Evolutionary conservation across 768 basidiomycete species (phyloP).

Genomic region (Chalciporus sphaerocephalus): DNA sequence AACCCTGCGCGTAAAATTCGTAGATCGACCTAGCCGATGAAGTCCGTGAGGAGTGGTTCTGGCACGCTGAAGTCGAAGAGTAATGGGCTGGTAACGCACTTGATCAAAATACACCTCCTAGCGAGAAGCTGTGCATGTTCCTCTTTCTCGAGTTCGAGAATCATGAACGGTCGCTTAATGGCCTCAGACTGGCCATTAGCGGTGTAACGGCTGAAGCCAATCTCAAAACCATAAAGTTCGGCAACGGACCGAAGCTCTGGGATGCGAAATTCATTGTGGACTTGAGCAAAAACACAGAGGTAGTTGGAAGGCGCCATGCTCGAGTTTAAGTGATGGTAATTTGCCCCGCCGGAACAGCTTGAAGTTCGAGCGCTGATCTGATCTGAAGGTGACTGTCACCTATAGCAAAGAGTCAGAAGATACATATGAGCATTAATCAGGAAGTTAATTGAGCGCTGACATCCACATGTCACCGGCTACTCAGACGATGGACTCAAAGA

Average conservation of each 20-base stretch:
- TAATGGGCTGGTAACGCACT: slow-evolving; percentile 49
- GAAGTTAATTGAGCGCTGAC: too few species aligned
- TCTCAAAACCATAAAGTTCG: slow-evolving; percentile 63
- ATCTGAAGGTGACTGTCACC: too few species aligned
- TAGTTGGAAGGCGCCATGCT: slow-evolving; percentile 34
- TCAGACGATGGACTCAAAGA: too few species aligned
- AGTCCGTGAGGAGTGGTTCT: neutral
- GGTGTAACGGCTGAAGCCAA: slow-evolving; percentile 42
- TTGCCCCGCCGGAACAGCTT: too few species aligned
- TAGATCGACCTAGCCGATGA: slow-evolving; percentile 60
- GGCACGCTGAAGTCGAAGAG: neutral
- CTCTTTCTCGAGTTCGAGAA: slow-evolving; percentile 63
- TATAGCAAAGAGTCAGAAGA: too few species aligned
- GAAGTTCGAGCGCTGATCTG: too few species aligned
- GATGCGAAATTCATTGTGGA: slow-evolving; percentile 75
- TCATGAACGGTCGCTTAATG: slow-evolving; percentile 63
- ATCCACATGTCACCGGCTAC: too few species aligned
- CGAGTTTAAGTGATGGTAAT: too few species aligned
- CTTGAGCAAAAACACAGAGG: slow-evolving; percentile 76
- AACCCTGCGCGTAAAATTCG: slow-evolving; percentile 71
- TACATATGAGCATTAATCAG: too few species aligned
- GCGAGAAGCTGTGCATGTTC: slow-evolving; percentile 73
- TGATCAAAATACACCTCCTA: slow-evolving; percentile 75
- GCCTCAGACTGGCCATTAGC: slow-evolving; percentile 45
- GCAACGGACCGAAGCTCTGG: slow-evolving; percentile 79